Base-by-base conservation (phyloP, 495 filamentous ascomycete genomes). In the Penicillium manginii region DNA sequence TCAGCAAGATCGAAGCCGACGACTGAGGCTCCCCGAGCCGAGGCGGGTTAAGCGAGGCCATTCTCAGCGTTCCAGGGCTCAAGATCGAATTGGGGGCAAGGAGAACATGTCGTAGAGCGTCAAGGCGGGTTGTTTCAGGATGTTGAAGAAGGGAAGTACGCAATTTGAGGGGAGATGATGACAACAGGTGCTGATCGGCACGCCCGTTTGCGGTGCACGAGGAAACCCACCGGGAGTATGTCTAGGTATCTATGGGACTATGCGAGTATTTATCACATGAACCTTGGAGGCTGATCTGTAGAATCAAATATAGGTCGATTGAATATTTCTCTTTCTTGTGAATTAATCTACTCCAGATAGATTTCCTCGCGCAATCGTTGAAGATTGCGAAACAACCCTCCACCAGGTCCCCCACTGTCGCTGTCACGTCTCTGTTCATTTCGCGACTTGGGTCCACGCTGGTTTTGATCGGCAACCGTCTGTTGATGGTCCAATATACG, bases 361-460 rank as follows among this genome's bases (percentile, higher is more conserved):
- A 92, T 79, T 52, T 91, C 90, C 47, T 88, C 86, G 54, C 91
- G 83, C 62, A 96, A 74, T 64, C 89, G 88, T 69, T 92, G 89
- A 55, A 94, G 67, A 68, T 91, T 90, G 66, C 85, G 87, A 57
- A 96, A 87, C 55, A 96, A 83, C 1, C 91, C 91, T 68, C 88
- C 91, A 1, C 78, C 85, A n/a, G 81, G 80, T 46, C 69, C 77
- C 45, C 76, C 77, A 59, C 81, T 77, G 53, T 77, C 77, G 56
- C 46, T 64, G 22, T 76, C 73, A 6, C 70, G 69, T 43, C 62
- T 63, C 57, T 72, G 69, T 22, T 71, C 67, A 19, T 54, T 54
- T 17, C 67, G 61, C 17, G 65, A 64, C 45, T 56, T 63, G 18
- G 64, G 52, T 29, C 22, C 58, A 29, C 67, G 68, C 42, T 70